Conservation (phyloP, 163 green algal species). For the Prototheca wickerhamii region DNA sequence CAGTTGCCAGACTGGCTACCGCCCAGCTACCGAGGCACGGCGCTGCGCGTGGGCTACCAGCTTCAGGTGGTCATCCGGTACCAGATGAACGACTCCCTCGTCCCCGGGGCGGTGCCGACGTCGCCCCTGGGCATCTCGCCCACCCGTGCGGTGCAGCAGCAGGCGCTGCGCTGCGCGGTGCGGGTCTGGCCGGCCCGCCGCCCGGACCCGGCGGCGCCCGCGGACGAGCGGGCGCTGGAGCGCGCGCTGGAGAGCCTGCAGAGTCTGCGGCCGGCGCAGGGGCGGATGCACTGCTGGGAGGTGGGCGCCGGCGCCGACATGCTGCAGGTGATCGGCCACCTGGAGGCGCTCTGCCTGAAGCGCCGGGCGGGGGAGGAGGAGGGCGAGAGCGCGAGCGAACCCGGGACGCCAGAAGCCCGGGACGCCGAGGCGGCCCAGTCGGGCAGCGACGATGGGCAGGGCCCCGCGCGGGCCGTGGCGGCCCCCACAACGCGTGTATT, state of each 20-base stretch:
- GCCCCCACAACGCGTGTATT: too few species aligned
- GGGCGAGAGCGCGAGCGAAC: background rate
- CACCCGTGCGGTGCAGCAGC: background rate
- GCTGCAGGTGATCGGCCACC: slow-evolving; percentile 21
- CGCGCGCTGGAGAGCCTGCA: background rate
- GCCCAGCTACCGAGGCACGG: slow-evolving; percentile 31
- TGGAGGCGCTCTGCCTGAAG: background rate
- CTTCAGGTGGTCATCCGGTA: slow-evolving; percentile 22
- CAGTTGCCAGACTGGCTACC: slow-evolving; percentile 26
- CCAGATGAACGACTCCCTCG: background rate
- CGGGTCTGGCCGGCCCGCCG: background rate
- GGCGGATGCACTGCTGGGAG: slow-evolving; percentile 31
- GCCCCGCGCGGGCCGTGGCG: too few species aligned
- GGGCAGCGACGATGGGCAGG: too few species aligned
- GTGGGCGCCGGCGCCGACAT: slow-evolving; percentile 24
- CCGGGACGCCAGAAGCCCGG: too few species aligned
- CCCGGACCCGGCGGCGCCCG: background rate
- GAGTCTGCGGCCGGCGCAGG: background rate
- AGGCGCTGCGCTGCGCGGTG: background rate
- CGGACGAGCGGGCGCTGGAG: too few species aligned
- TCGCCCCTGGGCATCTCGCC: background rate
- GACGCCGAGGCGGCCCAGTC: too few species aligned
- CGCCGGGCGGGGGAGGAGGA: background rate
- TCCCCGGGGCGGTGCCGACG: background rate
- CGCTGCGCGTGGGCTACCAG: slow-evolving; percentile 28